Evolutionary conservation across 2,329 filamentous ascomycete genomes (phyloP).

Genomic region (Nemania sp.): DNA sequence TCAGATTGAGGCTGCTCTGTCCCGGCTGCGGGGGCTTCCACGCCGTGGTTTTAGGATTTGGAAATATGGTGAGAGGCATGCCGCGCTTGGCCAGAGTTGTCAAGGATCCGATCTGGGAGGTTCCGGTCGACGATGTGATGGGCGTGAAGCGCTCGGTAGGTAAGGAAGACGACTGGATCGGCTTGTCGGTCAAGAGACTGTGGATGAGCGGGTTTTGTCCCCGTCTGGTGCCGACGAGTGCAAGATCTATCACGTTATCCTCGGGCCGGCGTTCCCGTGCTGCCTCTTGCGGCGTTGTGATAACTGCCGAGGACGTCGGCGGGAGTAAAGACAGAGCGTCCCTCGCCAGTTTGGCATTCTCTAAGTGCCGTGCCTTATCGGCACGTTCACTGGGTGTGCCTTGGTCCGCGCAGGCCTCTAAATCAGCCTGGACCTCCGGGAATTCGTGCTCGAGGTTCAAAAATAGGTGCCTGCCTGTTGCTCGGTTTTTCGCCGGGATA

Average conservation of each 20-base stretch:
- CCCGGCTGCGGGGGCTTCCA: slow-evolving; percentile 72
- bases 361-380: slow-evolving; percentile 49
- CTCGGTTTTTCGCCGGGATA: slow-evolving; percentile 69
- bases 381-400: slow-evolving; percentile 38
- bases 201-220: slow-evolving; percentile 86
- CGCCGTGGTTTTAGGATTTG: slow-evolving; percentile 65
- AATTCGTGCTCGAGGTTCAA: slow-evolving; percentile 95
- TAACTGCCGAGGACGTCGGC: slow-evolving; percentile 80
- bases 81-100: slow-evolving; percentile 90
- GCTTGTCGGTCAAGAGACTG: slow-evolving; percentile 94
- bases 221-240: slow-evolving; percentile 53
- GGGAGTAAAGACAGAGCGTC: slow-evolving; percentile 76
- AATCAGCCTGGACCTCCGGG: slow-evolving; percentile 65
- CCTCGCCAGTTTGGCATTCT: slow-evolving; percentile 75
- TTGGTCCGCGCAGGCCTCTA: slow-evolving; percentile 45
- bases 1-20: slow-evolving; percentile 67
- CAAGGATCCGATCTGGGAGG: slow-evolving; percentile 45
- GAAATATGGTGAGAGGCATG: slow-evolving; percentile 84
- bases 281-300: slow-evolving; percentile 85
- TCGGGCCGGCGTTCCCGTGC: slow-evolving; percentile 56
- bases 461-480: slow-evolving; percentile 76
- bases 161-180: slow-evolving; percentile 87
- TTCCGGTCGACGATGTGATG: slow-evolving; percentile 44
- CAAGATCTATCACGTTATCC: slow-evolving; percentile 60
- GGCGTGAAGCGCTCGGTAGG: slow-evolving; percentile 68